Base-by-base conservation (phyloP, 169 alveolate species). In the Neospora caninum region DNA sequence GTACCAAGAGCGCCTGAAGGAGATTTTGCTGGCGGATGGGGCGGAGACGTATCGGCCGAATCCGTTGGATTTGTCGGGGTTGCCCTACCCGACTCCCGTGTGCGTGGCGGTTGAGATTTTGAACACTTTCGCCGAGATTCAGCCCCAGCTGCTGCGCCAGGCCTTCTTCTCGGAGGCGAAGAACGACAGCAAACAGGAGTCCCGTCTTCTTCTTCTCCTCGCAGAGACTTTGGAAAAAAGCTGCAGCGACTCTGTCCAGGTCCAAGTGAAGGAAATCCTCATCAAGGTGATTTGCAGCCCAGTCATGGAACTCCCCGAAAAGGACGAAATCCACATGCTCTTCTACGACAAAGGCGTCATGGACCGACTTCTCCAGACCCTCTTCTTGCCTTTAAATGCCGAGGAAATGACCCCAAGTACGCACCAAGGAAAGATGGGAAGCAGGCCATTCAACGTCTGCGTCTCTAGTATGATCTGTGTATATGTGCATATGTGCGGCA, bases 251-350 rank as follows among this genome's bases (percentile, higher is more conserved):
- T 18, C 69, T 38, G 92, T 88, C 54, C 92, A 88, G 42, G 92
- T 88, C 13, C 69, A 45, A 84, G 67, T 88, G 42, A 88, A 88
- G 64, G 92, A 88, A 64, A 88, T 58, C 34, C 36, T 88, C 39
- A 25, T 88, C 80, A 45, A 54, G 31, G 92, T 88, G 27, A 84
- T 88, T 38, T 88, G 92, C 64, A 64, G 64, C 84, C 82, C 73
- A 7, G 73, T n/a, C 92, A 88, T 88, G 92, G 92, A 88, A 36
- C 83, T 88, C n/a, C 92, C 92, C 20, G 92, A 88, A n/a, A 88
- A 88, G 58, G 92, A 88, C 41, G 92, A 88, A 64, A 54, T 88
- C 84, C 69, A 88, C 84, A 88, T 49, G 36, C 54, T 88, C 84
- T 88, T 88, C 83, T 88, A 45, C 92, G 92, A 88, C 64, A 88